Conservation (phyloP, 192 early-diverging fungal genomes). For the Gamsiella multidivaricata region DNA sequence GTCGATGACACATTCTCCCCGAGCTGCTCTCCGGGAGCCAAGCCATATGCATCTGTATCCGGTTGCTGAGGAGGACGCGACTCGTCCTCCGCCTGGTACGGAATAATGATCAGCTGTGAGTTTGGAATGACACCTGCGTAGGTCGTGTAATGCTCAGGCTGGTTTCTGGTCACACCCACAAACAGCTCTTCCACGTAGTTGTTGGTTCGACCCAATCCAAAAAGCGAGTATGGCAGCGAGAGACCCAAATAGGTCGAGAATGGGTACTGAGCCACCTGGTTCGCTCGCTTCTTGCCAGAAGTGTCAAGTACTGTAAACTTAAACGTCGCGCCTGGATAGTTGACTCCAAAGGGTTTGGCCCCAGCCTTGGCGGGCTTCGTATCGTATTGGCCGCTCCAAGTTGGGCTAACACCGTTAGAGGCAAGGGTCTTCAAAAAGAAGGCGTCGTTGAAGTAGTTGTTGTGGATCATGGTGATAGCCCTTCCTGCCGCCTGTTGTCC, state of each 20-base stretch:
- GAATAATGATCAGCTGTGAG: constrained; percentile 88
- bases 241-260: constrained; percentile 83
- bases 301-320: constrained; percentile 91
- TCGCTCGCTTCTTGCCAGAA: constrained; percentile 77
- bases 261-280: constrained; percentile 83
- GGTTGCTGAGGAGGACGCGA: constrained; percentile 53
- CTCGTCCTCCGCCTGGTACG: constrained; percentile 68
- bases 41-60: too few relatives aligned
- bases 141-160: constrained; percentile 66
- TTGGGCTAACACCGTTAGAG: constrained; percentile 74
- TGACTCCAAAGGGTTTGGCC: constrained; percentile 82
- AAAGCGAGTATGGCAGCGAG: constrained; percentile 82
- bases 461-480: constrained; percentile 72
- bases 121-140: constrained; percentile 94
- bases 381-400: constrained; percentile 58
- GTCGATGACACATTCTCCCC: neutral
- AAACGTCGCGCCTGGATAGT: constrained; percentile 83
- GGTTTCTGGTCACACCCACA: constrained; percentile 78
- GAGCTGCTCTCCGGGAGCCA: too few relatives aligned
- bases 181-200: constrained; percentile 96
- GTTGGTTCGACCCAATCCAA: constrained; percentile 94
- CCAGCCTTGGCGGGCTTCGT: constrained; percentile 21
- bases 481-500: constrained; percentile 57
- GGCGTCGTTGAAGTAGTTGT: constrained; percentile 94
- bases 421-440: constrained; percentile 91